Evolutionary conservation across 2,329 filamentous ascomycete species (phyloP), one percentile per base, ranked within the genome.

Genomic region (Colletotrichum viniferum): DNA sequence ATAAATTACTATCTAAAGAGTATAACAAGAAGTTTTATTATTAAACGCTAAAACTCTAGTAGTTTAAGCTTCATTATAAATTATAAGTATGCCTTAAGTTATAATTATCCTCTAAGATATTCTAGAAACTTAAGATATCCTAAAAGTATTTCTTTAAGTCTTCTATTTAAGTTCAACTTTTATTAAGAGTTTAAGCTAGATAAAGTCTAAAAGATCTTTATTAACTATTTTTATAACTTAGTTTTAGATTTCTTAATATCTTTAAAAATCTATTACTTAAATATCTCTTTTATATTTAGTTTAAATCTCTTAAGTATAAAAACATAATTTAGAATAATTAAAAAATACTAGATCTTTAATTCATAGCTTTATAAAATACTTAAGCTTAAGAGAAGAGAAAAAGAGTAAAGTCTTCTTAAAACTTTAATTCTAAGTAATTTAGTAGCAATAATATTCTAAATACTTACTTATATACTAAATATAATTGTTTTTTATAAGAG

Each of bases 121-220:
- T 26, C 4, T 4, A 26, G 5, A 4, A 26, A 4, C 1, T 4
- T 56, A 56, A 3, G 1, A n/a, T n/a, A n/a, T n/a, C n/a, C 4
- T 26, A 4, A 26, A 4, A 26, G 26, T 26, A 26, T 32, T 32
- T 32, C 9, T 1, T 12, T 32, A 32, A 32, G 0, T 4, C 12
- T 30, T 8, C 4, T n/a, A 16, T 48, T 48, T n/a, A 16, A 48
- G 3, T 9, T 16, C n/a, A 16, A 6, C 38, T 48, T n/a, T 48
- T 48, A n/a, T 48, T 16, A n/a, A 16, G 2, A n/a, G 6, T 16
- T 48, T 32, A 32, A 32, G 4, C 10, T 32, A 12, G 12, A 32
- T 32, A 32, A 32, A 2, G 2, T 32, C 9, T 32, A 32, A 32
- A 48, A 48, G 14, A n/a, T 16, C 5, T 16, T 16, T n/a, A 16